These are phyloP conservation scores for Ocimum tenuiflorum DNA, from an alignment of 257 asterid genomes.

Conservation along the genomic window DNA sequence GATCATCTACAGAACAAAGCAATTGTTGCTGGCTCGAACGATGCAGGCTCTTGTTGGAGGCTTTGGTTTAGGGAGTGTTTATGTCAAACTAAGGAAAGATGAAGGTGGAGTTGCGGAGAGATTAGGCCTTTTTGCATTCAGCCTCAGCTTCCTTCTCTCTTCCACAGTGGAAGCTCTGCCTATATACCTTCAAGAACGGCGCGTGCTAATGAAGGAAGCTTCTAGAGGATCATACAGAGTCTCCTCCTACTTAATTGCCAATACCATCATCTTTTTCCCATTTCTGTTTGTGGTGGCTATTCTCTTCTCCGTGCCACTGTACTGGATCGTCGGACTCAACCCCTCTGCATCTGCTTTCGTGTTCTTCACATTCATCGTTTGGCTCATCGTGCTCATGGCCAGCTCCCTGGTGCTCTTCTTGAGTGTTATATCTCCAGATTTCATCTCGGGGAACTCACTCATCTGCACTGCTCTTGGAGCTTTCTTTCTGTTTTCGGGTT, in stretches of 20 bases:
- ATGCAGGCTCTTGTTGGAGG: slow-evolving; percentile 91
- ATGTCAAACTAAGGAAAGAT: slow-evolving; percentile 50
- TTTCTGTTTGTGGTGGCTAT: slow-evolving; percentile 65
- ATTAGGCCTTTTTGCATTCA: slow-evolving; percentile 75
- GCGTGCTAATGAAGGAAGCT: slow-evolving; percentile 72
- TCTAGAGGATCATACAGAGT: slow-evolving; percentile 68
- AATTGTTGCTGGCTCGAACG: slow-evolving; percentile 68
- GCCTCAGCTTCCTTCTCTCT: slow-evolving; percentile 81
- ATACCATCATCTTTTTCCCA: slow-evolving; percentile 62
- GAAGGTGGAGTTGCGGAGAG: slow-evolving; percentile 66
- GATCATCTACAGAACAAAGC: slow-evolving; percentile 80
- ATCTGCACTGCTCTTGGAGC: slow-evolving; percentile 80
- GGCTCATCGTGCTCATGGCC: slow-evolving; percentile 85
- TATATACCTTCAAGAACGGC: slow-evolving; percentile 75
- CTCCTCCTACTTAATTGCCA: slow-evolving; percentile 76
- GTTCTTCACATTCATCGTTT: slow-evolving; percentile 53
- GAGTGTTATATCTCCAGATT: slow-evolving; percentile 74
- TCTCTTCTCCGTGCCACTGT: slow-evolving; percentile 65
- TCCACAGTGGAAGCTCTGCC: slow-evolving; percentile 91
- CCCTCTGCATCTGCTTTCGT: slow-evolving; percentile 60
- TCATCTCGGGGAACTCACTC: slow-evolving; percentile 76
- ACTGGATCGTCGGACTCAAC: slow-evolving; percentile 80
- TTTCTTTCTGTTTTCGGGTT: slow-evolving; percentile 79
- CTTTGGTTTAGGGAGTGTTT: slow-evolving; percentile 70
- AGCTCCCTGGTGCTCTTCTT: slow-evolving; percentile 76